Evolutionary conservation across 495 filamentous ascomycete species (phyloP).

Genomic region (Penicillium tannophilum): DNA sequence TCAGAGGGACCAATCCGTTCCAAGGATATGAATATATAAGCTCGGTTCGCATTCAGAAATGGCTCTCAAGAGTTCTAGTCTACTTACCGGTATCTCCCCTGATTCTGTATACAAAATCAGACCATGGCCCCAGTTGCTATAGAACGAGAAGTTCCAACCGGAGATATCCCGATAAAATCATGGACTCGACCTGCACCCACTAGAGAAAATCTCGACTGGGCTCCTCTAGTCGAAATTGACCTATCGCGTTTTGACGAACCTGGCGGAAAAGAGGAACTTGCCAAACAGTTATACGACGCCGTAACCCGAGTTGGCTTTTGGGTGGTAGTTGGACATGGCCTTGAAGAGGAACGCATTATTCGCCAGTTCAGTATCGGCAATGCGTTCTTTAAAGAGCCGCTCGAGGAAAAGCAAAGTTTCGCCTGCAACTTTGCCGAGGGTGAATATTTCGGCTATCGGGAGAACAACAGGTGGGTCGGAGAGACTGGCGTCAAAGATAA

Average conservation of each 20-base stretch:
- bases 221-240: conserved; percentile 57
- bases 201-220: conserved; percentile 44
- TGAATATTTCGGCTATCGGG: conserved; percentile 49
- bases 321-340: conserved; percentile 34
- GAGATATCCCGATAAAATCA: conserved; percentile 31
- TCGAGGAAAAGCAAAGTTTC: conserved; percentile 38
- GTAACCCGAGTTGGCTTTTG: conserved; percentile 50
- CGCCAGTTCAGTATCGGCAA: conserved; percentile 44
- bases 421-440: conserved; percentile 47
- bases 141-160: conserved; percentile 8
- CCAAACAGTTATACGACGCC: conserved; percentile 56
- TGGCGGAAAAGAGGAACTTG: conserved; percentile 55
- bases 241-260: conserved; percentile 50
- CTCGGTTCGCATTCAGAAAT: too few relatives aligned
- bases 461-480: conserved; percentile 46
- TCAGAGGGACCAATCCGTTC: background rate
- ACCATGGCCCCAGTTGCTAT: conserved; percentile 40
- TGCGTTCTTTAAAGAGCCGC: conserved; percentile 39
- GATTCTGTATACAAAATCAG: too few relatives aligned
- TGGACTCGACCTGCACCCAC: conserved; percentile 42
- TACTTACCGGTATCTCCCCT: too few relatives aligned
- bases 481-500: conserved; percentile 49
- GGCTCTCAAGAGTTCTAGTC: too few relatives aligned
- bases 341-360: conserved; percentile 39
- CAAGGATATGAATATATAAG: background rate